These are phyloP conservation scores for Lactarius sp. DNA, from an alignment of 768 basidiomycete species.

Conservation along the genomic window DNA sequence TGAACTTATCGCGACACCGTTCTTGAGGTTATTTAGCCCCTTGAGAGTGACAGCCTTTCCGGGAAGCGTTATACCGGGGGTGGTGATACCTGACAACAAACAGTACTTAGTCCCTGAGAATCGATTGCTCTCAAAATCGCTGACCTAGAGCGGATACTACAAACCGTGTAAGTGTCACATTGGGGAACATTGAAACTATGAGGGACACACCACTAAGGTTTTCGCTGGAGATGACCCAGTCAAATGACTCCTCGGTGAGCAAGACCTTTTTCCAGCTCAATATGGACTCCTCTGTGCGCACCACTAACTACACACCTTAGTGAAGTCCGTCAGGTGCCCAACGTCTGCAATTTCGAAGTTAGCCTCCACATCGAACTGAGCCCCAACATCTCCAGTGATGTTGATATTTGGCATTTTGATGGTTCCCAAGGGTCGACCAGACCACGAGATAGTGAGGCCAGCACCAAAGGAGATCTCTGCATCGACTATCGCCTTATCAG, in stretches of 20 bases:
- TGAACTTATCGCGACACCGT: constrained; percentile 55
- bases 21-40: constrained; percentile 64
- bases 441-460: constrained; percentile 60
- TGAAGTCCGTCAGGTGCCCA: constrained; percentile 55
- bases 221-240: constrained; percentile 62
- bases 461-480: constrained; percentile 60
- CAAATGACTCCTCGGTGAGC: constrained; percentile 59
- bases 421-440: constrained; percentile 49
- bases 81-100: constrained; percentile 44
- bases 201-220: constrained; percentile 50
- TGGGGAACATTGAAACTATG: too few species aligned
- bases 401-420: constrained; percentile 57
- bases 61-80: constrained; percentile 50
- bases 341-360: constrained; percentile 56
- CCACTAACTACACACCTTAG: constrained; percentile 39
- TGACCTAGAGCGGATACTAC: constrained; percentile 54
- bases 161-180: background rate
- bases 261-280: constrained; percentile 36
- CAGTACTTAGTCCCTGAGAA: background rate
- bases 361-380: constrained; percentile 47
- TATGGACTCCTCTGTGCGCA: background rate
- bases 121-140: constrained; percentile 15
- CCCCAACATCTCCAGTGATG: constrained; percentile 62
- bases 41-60: constrained; percentile 58
- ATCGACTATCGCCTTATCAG: constrained; percentile 42